Conservation (phyloP, 2,329 filamentous ascomycete genomes). For the Neobulgaria alba region DNA sequence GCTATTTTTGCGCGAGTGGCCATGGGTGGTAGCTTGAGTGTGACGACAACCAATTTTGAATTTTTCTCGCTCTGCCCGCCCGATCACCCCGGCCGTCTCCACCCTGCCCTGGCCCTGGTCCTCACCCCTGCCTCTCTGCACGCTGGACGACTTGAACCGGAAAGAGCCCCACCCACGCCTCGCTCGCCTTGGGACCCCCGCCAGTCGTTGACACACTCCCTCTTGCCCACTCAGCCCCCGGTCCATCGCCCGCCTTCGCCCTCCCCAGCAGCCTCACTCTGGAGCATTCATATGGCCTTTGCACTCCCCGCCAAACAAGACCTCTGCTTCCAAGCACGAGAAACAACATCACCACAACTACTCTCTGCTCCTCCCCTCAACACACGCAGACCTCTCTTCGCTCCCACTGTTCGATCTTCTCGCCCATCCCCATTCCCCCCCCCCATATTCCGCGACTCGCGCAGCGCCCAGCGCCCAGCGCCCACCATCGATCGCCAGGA, state of each 20-base stretch:
- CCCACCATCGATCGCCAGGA: conserved; percentile 5
- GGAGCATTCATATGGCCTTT: background rate
- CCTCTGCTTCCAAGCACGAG: background rate
- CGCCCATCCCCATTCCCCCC: background rate
- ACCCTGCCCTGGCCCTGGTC: background rate
- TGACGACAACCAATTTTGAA: too few species aligned
- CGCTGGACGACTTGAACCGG: background rate
- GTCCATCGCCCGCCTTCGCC: background rate
- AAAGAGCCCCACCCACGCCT: background rate
- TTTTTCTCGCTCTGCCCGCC: too few species aligned
- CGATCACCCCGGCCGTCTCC: background rate
- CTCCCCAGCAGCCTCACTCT: background rate
- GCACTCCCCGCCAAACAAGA: background rate
- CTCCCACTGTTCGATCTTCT: background rate
- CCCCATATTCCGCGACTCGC: too few species aligned
- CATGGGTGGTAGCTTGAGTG: too few species aligned
- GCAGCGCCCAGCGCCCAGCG: conserved; percentile 12
- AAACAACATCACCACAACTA: background rate
- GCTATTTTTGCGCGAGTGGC: too few species aligned
- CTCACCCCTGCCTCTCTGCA: background rate
- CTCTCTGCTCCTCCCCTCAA: background rate
- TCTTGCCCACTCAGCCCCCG: too few species aligned
- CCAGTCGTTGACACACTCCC: too few species aligned
- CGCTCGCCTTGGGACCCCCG: background rate
- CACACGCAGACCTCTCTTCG: background rate